These are phyloP conservation scores for Yamadazyma philogaea DNA, from an alignment of 805 yeast genomes.

Conservation along the genomic window DNA sequence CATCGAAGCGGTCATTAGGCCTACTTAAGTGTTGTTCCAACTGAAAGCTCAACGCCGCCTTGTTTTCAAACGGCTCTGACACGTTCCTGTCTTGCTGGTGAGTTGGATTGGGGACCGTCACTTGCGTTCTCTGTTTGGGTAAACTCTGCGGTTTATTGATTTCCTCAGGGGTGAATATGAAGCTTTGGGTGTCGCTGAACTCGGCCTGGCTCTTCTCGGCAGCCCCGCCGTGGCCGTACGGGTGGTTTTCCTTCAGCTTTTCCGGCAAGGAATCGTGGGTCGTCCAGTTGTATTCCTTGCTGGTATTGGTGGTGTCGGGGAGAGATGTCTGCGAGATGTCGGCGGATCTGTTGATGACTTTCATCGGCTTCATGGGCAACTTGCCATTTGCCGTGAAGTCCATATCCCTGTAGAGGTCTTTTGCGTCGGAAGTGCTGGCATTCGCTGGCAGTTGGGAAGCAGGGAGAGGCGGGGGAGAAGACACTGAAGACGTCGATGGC, in stretches of 20 bases:
- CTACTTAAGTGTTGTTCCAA: constrained; percentile 21
- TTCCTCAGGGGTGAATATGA: constrained; percentile 14
- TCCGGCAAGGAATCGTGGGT: constrained; percentile 2
- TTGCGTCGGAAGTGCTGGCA: background rate
- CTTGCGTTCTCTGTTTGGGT: background rate
- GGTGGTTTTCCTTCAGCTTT: constrained; percentile 9
- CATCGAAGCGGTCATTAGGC: background rate
- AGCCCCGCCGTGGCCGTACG: constrained; percentile 1
- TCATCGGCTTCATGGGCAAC: constrained; percentile 43
- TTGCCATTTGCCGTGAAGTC: constrained; percentile 44
- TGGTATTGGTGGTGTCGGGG: constrained; percentile 5
- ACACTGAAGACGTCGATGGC: constrained; percentile 5
- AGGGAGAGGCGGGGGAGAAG: background rate
- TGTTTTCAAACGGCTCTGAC: constrained; percentile 25
- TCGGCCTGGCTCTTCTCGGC: constrained; percentile 9
- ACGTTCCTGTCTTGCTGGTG: constrained; percentile 13
- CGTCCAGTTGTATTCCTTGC: constrained; percentile 6
- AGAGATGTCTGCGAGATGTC: constrained; percentile 10
- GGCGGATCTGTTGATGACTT: constrained; percentile 22
- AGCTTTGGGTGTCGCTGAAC: constrained; percentile 18
- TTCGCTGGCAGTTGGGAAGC: background rate
- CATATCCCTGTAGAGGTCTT: constrained; percentile 29
- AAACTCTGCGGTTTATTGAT: background rate
- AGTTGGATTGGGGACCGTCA: background rate
- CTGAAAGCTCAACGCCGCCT: constrained; percentile 25